These are phyloP conservation scores for Sporothrix mexicana DNA, from an alignment of 2,329 filamentous ascomycete species.

Conservation along the genomic window DNA sequence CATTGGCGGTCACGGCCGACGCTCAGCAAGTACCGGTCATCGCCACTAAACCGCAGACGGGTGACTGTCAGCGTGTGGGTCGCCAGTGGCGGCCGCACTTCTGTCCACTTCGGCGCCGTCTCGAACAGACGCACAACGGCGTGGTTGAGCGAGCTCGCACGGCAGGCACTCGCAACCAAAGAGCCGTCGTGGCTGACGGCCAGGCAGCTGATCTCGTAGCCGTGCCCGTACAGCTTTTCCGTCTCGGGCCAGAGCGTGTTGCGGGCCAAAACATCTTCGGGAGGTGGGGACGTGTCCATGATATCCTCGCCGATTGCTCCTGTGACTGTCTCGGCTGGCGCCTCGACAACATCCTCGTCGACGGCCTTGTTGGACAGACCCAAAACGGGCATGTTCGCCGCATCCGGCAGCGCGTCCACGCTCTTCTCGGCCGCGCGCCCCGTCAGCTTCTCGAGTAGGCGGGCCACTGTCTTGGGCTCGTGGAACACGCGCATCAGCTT, in stretches of 20 bases:
- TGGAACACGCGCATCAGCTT: constrained; percentile 97
- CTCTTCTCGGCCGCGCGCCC: constrained; percentile 52
- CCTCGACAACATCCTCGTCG: constrained; percentile 57
- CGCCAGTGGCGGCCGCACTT: constrained; percentile 80
- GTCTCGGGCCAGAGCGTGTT: constrained; percentile 94
- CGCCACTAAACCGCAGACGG: constrained; percentile 73
- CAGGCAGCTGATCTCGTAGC: constrained; percentile 92
- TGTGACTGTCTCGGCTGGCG: no score
- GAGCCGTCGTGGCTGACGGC: constrained; percentile 75
- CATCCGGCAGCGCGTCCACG: constrained; percentile 70
- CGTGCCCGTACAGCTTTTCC: constrained; percentile 97
- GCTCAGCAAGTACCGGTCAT: constrained; percentile 75
- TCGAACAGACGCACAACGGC: constrained; percentile 93
- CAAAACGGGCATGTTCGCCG: constrained; percentile 92
- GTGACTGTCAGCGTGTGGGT: constrained; percentile 88
- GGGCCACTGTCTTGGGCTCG: constrained; percentile 82
- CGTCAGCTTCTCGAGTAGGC: constrained; percentile 71
- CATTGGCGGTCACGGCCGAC: constrained; percentile 93
- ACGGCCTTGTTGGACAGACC: constrained; percentile 96
- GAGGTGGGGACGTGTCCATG: neutral
- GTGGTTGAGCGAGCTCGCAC: constrained; percentile 89
- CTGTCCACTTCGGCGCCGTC: constrained; percentile 80
- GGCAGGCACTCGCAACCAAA: constrained; percentile 88
- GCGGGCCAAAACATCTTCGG: constrained; percentile 84
- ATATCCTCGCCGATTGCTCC: neutral